Evolutionary conservation across 2,329 filamentous ascomycete genomes (phyloP).

Genomic region (Fusarium nanum): DNA sequence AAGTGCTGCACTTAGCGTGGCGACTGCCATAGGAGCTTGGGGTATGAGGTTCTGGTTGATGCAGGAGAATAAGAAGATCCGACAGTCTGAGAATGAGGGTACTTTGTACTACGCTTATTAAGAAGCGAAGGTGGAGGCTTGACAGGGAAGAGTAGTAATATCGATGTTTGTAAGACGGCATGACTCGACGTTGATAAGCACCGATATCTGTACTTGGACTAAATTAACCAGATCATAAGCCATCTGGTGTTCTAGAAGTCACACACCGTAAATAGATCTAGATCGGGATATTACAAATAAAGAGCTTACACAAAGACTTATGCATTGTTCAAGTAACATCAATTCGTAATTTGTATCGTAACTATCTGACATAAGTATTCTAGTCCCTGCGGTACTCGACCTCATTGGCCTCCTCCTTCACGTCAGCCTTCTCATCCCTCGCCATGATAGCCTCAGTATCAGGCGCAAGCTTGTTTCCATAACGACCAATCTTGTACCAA

Average conservation of each 20-base stretch:
- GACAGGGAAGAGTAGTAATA: not conserved
- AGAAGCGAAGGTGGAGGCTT: no score
- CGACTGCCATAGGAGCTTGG: slow-evolving; percentile 54
- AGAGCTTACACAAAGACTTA: no score
- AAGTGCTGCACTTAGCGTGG: slow-evolving; percentile 44
- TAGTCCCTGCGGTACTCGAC: not conserved
- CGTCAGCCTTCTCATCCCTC: slow-evolving; percentile 13
- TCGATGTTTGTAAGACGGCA: not conserved
- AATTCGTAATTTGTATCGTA: not conserved
- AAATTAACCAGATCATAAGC: no score
- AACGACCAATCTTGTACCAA: slow-evolving; percentile 73
- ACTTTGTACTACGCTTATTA: slow-evolving; percentile 48
- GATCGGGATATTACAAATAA: no score
- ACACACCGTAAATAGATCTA: no score
- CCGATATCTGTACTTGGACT: no score
- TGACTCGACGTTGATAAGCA: no score
- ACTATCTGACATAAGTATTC: no score
- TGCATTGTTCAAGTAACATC: no score
- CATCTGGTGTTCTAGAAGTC: no score
- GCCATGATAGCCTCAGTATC: slow-evolving; percentile 22
- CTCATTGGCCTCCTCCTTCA: slow-evolving; percentile 7
- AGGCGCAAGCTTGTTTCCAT: slow-evolving; percentile 45
- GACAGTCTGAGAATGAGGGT: slow-evolving; percentile 36
- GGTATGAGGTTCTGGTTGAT: slow-evolving; percentile 50
- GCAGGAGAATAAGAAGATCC: slow-evolving; percentile 51